These are phyloP conservation scores for Agaricus subrufescens DNA, from an alignment of 768 basidiomycete species.

Conservation along the genomic window DNA sequence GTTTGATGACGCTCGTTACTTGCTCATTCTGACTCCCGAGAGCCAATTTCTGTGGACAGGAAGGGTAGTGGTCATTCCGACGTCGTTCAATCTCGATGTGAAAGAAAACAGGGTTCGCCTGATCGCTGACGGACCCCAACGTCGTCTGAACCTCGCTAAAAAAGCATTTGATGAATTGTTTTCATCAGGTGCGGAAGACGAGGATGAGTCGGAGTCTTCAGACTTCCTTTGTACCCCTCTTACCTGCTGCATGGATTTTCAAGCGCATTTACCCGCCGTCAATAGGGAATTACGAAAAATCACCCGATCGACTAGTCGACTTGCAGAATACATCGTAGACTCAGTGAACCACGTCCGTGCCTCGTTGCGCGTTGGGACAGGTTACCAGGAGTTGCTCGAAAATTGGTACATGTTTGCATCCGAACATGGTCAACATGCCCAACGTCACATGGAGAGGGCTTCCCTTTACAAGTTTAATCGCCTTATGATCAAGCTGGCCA, in stretches of 20 bases:
- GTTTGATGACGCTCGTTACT: conserved; percentile 64
- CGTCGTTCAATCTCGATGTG: conserved; percentile 78
- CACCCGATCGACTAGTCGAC: conserved; percentile 78
- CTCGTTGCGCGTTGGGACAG: conserved; percentile 53
- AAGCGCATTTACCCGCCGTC: conserved; percentile 87
- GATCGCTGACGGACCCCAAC: conserved; percentile 84
- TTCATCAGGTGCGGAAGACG: conserved; percentile 58
- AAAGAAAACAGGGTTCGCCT: conserved; percentile 89
- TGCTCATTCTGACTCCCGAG: conserved; percentile 83
- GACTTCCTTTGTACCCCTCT: conserved; percentile 24
- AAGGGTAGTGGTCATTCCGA: conserved; percentile 69
- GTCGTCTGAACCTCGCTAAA: conserved; percentile 72
- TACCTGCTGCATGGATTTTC: conserved; percentile 65
- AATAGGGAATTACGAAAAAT: conserved; percentile 91
- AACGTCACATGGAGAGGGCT: conserved; percentile 79
- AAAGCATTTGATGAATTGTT: conserved; percentile 69
- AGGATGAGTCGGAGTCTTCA: conserved; percentile 25
- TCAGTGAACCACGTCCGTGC: conserved; percentile 84
- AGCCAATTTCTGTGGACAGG: conserved; percentile 92
- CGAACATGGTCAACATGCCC: conserved; percentile 88
- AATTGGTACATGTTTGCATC: conserved; percentile 98
- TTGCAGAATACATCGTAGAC: conserved; percentile 90
- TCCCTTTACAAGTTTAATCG: conserved; percentile 74
- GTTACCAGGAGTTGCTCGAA: conserved; percentile 80
- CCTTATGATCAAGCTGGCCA: conserved; percentile 82